Base-by-base conservation (phyloP, 768 basidiomycete species). In the Peribolospora kevripleyi region DNA sequence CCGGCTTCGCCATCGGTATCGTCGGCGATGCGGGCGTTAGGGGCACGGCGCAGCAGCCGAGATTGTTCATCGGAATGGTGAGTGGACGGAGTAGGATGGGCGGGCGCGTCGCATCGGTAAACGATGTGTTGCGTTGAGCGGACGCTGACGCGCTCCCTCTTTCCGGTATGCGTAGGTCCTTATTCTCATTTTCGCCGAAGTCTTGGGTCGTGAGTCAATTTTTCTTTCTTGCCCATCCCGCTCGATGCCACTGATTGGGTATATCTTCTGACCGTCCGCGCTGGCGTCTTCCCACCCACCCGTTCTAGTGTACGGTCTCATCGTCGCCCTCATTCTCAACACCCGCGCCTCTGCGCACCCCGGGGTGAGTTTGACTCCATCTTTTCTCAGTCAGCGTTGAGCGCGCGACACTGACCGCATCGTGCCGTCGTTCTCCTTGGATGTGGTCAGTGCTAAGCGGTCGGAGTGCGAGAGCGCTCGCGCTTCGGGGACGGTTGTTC, bases 1-100 rank as follows among this genome's bases (percentile, higher is more conserved):
- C 91, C 58, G 93, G 93, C 51, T 91, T 95, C 61, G 93, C 93
- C 58, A 69, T 98, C 65, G 93, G 93, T 56, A 95, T 97, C 65
- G 93, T 97, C 56, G 93, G 93, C 66, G 93, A 98, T 67, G 90
- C 91, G 58, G 91, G 93, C 75, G 93, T 97, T 39, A 75, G 93
- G 49, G 93, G 91, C 57, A 93, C 90, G 53, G 91, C 90, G 49
- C 91, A 95, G 69, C 90, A 97, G 71, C 85, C 87, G 52, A 73
- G 84, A 63, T 73, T 93, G 61, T 91, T 82, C 70, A 87, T 93
- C 63, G 84, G 85, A 65, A 95, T 91, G 88, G 66, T 67, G 45
- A 60, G 66, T 65, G 10, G 3, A 6, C 39, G 2, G 25, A 4
- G 6, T 13, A 46, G 2, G 3, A 9, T 49, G 8, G 48, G 48